Base-by-base conservation (phyloP, 495 filamentous ascomycete species). In the Talaromyces borbonicus region DNA sequence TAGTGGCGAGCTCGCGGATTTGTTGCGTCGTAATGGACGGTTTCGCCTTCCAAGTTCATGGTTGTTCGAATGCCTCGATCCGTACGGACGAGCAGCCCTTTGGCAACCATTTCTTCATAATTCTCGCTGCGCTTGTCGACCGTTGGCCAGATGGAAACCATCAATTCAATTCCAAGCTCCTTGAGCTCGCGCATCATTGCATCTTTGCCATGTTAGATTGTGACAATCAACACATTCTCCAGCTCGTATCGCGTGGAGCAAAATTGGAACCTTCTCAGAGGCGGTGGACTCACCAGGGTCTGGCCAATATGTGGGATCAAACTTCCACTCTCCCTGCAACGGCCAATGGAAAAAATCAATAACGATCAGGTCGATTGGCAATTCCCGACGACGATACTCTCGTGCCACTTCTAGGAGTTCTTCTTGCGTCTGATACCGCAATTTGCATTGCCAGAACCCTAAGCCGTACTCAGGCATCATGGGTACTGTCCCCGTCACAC, bases 401-500 rank as follows among this genome's bases (percentile, higher is more conserved):
- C 55, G 48, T 9, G 60, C 58, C 6, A 63, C 47, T 1, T 46
- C 35, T 1, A 56, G 26, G 1, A 61, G 46, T 35, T 63, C 60
- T 0, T 49, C 53, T 27, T 63, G 54, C 22, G 57, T 61, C 43
- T 61, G 56, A 44, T 63, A 63, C 6, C 60, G 56, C n/a, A 63
- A 45, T 41, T 63, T 63, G 8, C 54, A 61, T 46, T 63, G 60
- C 20, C 57, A 53, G 36, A 59, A 63, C 8, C 60, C 60, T 3
- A 63, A 44, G 11, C 54, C 54, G 51, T 54, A 63, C 19, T 56
- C 50, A 3, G 60, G 60, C 3, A 52, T 80, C 70, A 72, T 73
- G 0, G 77, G 77, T 0, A 69, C 73, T 27, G 61, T 65, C 2
- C 75, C 77, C 0, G 74, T 71, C 9, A 66, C 69, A 8, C 50